A percentile compares a stretch with the other conserved stretches of the same genome.
These are phyloP conservation scores for Rhododendron henanense DNA, from an alignment of 148 eudicot species.

Conservation along the genomic window DNA sequence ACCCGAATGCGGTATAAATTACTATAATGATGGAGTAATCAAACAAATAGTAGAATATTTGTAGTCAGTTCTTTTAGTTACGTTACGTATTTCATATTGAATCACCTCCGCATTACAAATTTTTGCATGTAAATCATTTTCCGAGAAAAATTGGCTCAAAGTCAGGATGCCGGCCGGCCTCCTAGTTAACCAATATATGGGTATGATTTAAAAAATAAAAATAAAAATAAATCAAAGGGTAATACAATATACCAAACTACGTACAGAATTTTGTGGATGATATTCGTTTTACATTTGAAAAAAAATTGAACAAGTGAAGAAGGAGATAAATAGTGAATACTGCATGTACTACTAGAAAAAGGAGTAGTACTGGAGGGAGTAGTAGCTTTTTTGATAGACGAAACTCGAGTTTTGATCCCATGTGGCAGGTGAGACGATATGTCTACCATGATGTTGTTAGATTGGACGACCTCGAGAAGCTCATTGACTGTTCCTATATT, in stretches of 20 bases:
- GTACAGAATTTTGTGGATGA: not conserved
- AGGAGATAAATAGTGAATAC: not conserved
- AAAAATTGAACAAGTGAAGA: not conserved
- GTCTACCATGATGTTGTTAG: constrained; percentile 85
- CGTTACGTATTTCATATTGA: not conserved
- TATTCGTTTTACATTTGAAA: not conserved
- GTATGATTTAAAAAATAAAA: not conserved
- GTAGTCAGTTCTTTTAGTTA: not conserved
- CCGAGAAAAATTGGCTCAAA: not conserved
- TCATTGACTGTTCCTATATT: constrained; percentile 81
- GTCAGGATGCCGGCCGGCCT: not conserved
- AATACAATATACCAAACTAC: not conserved
- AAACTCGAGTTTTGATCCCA: constrained; percentile 2
- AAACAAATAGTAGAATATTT: too few species aligned
- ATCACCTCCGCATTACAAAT: not conserved
- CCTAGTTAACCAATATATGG: not conserved
- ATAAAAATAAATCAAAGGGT: not conserved
- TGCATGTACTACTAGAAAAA: too few species aligned
- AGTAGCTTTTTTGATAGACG: too few species aligned
- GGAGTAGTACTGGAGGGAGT: not conserved
- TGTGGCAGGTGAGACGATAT: constrained; percentile 78
- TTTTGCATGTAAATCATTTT: not conserved
- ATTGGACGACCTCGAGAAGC: constrained; percentile 79
- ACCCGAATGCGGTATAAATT: too few species aligned
- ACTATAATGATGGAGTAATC: too few species aligned